A percentile compares a stretch with the other conserved stretches of the same genome.
Conservation (phyloP, 306 rosid species). For the Astragalus membranaceus region DNA sequence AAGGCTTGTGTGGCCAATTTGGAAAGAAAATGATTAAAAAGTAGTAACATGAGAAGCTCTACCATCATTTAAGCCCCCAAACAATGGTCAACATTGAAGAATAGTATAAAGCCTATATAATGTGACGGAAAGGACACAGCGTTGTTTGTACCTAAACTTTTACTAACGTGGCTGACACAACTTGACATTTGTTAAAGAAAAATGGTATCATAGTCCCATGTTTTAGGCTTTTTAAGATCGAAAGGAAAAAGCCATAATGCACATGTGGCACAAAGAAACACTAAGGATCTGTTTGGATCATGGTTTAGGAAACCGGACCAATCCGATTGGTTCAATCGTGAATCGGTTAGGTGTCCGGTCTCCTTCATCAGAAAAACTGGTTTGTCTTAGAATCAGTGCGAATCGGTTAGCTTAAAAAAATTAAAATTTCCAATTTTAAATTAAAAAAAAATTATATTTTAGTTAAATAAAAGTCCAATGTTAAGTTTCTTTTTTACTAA, state of each 20-base stretch:
- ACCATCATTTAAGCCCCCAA: slow-evolving; percentile 22
- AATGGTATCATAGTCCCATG: slow-evolving; percentile 4
- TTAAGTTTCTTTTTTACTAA: too few species aligned
- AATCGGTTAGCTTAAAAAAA: too few species aligned
- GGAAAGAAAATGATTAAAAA: slow-evolving; percentile 6
- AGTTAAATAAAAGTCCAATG: too few species aligned
- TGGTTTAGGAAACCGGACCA: too few species aligned
- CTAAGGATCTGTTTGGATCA: too few species aligned
- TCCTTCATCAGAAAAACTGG: too few species aligned
- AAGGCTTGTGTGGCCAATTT: slow-evolving; percentile 6
- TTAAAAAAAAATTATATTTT: too few species aligned
- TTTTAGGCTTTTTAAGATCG: slow-evolving; percentile 14
- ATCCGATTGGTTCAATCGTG: too few species aligned
- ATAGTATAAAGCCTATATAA: not conserved
- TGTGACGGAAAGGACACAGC: slow-evolving; percentile 15
- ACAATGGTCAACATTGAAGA: slow-evolving; percentile 10
- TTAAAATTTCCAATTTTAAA: too few species aligned
- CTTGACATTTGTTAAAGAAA: slow-evolving; percentile 17
- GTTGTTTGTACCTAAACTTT: slow-evolving; percentile 23
- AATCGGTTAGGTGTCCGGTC: too few species aligned
- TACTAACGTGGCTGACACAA: slow-evolving; percentile 20
- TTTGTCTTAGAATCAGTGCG: too few species aligned
- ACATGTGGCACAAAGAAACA: not conserved
- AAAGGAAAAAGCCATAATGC: not conserved
- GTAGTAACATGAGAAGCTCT: slow-evolving; percentile 5